Conservation (phyloP, 2,329 filamentous ascomycete genomes). For the Penicillium sp. region DNA sequence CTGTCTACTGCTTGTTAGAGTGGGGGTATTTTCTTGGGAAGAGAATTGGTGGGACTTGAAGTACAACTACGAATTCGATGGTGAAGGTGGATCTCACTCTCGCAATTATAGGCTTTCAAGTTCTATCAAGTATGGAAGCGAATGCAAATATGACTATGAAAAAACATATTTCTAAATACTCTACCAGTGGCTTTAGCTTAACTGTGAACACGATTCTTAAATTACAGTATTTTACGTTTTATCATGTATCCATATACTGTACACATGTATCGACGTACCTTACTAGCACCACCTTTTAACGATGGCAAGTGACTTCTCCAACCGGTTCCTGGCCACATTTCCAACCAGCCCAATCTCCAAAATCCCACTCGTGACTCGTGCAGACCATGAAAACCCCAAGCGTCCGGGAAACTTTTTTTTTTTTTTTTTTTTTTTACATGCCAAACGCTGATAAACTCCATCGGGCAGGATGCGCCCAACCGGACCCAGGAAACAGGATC, state of each 20-base stretch:
- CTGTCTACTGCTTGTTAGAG: not conserved
- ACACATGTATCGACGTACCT: not conserved
- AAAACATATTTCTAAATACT: not conserved
- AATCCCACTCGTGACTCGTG: not conserved
- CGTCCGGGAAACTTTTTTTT: not conserved
- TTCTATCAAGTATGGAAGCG: not conserved
- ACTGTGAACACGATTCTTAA: not conserved
- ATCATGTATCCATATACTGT: not conserved
- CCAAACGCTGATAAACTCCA: not conserved
- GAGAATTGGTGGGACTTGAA: not conserved
- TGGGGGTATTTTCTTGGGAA: not conserved
- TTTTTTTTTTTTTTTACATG: slow-evolving; percentile 2
- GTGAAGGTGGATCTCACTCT: not conserved
- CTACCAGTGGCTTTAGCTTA: not conserved
- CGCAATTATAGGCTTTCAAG: not conserved
- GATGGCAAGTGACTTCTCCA: not conserved
- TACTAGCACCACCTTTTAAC: no score
- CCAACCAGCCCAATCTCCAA: not conserved
- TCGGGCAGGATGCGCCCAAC: slow-evolving; percentile 21
- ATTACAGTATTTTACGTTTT: not conserved
- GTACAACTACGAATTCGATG: not conserved
- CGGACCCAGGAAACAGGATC: slow-evolving; percentile 15
- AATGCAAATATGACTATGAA: not conserved
- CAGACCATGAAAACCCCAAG: not conserved
- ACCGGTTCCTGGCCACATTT: slow-evolving; percentile 1